Evolutionary conservation across 345 rosid genomes (phyloP).

Genomic region (Noccaea caerulescens): DNA sequence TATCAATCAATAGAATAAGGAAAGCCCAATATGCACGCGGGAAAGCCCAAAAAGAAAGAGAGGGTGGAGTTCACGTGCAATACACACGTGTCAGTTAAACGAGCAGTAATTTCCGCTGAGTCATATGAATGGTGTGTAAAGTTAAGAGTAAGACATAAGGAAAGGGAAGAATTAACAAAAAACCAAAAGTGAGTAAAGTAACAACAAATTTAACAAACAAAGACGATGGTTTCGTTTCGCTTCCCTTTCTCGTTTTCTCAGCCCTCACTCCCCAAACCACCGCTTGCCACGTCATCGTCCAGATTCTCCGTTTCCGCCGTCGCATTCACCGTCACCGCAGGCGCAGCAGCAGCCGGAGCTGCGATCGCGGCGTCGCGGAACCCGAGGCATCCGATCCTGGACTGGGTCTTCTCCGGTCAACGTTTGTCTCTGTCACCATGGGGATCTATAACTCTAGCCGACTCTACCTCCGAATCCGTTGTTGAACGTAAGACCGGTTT

Average conservation of each 20-base stretch:
- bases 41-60: conserved; percentile 27
- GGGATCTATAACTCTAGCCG: conserved; percentile 76
- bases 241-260: conserved; percentile 87
- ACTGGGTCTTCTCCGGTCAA: conserved; percentile 47
- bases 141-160: not conserved
- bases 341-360: conserved; percentile 50
- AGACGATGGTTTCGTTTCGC: conserved; percentile 68
- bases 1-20: no score
- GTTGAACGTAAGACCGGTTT: conserved; percentile 69
- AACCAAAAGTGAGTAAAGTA: not conserved
- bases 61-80: conserved; percentile 28
- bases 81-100: conserved; percentile 17
- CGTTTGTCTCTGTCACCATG: conserved; percentile 48
- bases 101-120: conserved; percentile 25
- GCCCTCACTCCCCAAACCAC: conserved; percentile 46
- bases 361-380: conserved; percentile 52
- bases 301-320: conserved; percentile 45
- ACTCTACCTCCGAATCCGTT: conserved; percentile 50
- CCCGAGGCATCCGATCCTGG: conserved; percentile 46
- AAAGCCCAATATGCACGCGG: no score
- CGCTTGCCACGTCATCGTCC: conserved; percentile 42
- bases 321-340: conserved; percentile 47
- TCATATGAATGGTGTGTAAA: conserved; percentile 33
- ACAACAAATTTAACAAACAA: not conserved
- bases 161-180: not conserved